phyloP scores from a whole-genome alignment of 2,329 filamentous ascomycete species.

The Pleurostoma richardsiae region DNA sequence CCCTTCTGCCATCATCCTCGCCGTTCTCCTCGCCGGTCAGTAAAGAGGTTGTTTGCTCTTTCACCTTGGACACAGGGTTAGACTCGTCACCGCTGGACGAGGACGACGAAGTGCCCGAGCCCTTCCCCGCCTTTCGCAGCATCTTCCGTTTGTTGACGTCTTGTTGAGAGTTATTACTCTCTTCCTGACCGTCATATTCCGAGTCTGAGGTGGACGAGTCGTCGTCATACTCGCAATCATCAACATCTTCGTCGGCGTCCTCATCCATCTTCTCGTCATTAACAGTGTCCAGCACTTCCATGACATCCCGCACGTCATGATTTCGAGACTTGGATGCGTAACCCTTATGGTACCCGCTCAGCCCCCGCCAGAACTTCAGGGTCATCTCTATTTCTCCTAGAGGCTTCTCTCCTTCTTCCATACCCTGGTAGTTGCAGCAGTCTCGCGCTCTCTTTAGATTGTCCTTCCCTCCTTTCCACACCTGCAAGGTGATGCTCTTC shows the following conservation, averaged over 20 bases:
- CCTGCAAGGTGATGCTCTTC: constrained; percentile 48
- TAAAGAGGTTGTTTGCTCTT: too few relatives aligned
- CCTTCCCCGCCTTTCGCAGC: constrained; percentile 23
- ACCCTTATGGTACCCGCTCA: constrained; percentile 52
- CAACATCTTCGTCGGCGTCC: constrained; percentile 11
- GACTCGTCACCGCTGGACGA: too few relatives aligned
- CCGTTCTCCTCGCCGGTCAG: constrained; percentile 20
- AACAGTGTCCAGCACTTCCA: constrained; percentile 59
- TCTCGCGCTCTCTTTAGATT: constrained; percentile 27
- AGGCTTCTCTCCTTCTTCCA: constrained; percentile 48
- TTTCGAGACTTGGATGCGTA: constrained; percentile 48
- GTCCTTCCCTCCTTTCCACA: constrained; percentile 63
- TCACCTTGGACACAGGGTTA: too few relatives aligned
- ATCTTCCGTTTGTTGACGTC: constrained; percentile 16
- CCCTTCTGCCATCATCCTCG: constrained; percentile 36
- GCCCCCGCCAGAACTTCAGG: constrained; percentile 55
- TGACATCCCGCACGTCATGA: constrained; percentile 49
- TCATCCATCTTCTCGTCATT: constrained; percentile 46
- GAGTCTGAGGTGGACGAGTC: constrained; percentile 18
- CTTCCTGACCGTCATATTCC: constrained; percentile 26
- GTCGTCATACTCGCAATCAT: constrained; percentile 5
- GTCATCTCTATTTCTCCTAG: constrained; percentile 54
- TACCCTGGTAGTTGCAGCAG: constrained; percentile 26
- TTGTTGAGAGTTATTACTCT: constrained; percentile 11
- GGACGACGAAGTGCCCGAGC: too few relatives aligned